Base-by-base conservation (phyloP, 176 grass and related monocot genomes). In the Musa beccarii region DNA sequence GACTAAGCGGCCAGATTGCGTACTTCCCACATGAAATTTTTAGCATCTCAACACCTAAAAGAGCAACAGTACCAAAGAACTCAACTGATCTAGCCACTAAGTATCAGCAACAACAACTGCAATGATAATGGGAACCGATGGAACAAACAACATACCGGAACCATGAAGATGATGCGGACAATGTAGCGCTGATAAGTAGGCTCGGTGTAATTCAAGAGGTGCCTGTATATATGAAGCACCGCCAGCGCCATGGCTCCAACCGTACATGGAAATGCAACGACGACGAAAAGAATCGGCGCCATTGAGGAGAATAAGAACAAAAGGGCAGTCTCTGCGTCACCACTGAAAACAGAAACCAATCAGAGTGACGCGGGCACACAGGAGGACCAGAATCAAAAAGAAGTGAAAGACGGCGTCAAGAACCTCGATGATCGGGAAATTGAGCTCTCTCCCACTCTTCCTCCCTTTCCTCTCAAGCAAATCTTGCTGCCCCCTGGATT, bases 161-260 rank as follows among this genome's bases (percentile, higher is more conserved):
- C 88, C 88, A 90, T 88, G 85, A 95, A 81, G 78, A 95, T 95
- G 76, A 95, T 79, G 76, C 91, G 91, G 68, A 95, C 85, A 55
- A 90, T 90, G 88, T 88, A 90, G 26, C 91, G 83, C 72, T 95
- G 91, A 29, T 90, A 85, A 2, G 72, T 88, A 77, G 91, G 91
- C 68, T 90, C 88, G n/a, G 88, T 87, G 64, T 90, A 95, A 80
- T 90, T 89, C 75, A 92, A 78, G 21, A 96, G 89, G 76, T 96
- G 93, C 2, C 89, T 87, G 84, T 96, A 96, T 73, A 96, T 92
- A 81, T 92, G 89, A 1, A 79, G 87, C 53, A 96, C 56, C 59
- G 93, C 79, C 49, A 96, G 76, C 50, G 89, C 89, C 50, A 86
- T 85, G 29, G 93, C 93, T 69, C 83, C 89, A 51, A 85, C 70